Conservation (phyloP, 1,139 yeast genomes). For the Blastobotrys buckinghamii region DNA sequence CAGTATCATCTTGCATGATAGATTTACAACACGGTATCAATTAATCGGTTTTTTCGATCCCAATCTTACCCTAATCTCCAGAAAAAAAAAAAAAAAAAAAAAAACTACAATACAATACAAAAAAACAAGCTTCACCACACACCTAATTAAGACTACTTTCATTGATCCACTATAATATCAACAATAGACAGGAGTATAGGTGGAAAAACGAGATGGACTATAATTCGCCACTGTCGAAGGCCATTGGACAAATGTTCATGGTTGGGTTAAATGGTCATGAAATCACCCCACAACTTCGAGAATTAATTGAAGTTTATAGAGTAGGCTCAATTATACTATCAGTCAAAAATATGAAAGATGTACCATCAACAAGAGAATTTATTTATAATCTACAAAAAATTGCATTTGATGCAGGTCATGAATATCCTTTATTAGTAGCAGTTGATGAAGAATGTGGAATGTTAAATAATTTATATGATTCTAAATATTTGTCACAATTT, state of each 20-base stretch:
- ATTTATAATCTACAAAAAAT: slow-evolving; percentile 51
- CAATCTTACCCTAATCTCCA: too few species aligned
- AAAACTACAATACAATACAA: too few species aligned
- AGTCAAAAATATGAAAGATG: slow-evolving; percentile 46
- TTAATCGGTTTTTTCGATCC: too few species aligned
- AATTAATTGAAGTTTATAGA: slow-evolving; percentile 48
- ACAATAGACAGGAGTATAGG: too few species aligned
- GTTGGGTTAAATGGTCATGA: slow-evolving; percentile 59
- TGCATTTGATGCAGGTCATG: slow-evolving; percentile 49
- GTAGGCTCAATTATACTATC: slow-evolving; percentile 56
- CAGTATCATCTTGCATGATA: too few species aligned
- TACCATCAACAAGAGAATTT: slow-evolving; percentile 46
- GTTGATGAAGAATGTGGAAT: slow-evolving; percentile 46
- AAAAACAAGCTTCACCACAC: too few species aligned
- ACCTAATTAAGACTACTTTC: too few species aligned
- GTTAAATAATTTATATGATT: slow-evolving; percentile 52
- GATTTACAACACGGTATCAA: too few species aligned
- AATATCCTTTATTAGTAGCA: slow-evolving; percentile 44
- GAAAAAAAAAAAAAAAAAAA: too few species aligned
- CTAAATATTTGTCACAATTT: slow-evolving; percentile 48
- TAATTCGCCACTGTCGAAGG: slow-evolving; percentile 20
- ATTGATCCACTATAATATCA: too few species aligned
- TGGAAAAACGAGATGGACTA: too few species aligned
- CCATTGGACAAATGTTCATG: slow-evolving; percentile 51
- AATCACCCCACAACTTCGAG: slow-evolving; percentile 52